Evolutionary conservation across 495 filamentous ascomycete genomes (phyloP).

Genomic region (Aspergillus taichungensis): DNA sequence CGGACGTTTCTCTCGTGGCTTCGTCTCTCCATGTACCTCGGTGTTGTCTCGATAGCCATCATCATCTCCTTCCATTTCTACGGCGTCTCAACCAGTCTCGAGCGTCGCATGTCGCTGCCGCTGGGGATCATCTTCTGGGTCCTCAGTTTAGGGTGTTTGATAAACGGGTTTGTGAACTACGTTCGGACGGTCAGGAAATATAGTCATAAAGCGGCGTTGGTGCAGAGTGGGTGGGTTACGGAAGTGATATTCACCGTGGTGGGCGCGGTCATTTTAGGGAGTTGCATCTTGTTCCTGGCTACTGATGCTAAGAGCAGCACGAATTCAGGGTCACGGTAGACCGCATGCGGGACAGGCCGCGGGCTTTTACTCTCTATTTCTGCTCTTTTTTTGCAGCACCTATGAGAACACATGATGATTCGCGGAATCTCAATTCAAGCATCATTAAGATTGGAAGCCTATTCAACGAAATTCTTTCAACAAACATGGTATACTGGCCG

Average conservation of each 20-base stretch:
- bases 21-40: conserved; percentile 81
- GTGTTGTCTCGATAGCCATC: conserved; percentile 82
- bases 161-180: conserved; percentile 77
- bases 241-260: conserved; percentile 70
- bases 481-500: too few species aligned
- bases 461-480: not conserved
- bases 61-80: conserved; percentile 89
- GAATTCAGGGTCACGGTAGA: not conserved
- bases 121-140: conserved; percentile 86
- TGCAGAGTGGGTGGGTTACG: conserved; percentile 92
- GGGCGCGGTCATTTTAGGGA: conserved; percentile 69
- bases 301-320: conserved; percentile 30
- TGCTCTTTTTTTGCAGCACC: too few species aligned
- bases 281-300: conserved; percentile 61
- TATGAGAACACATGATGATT: too few species aligned
- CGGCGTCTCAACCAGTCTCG: conserved; percentile 54
- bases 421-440: not conserved
- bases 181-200: conserved; percentile 82
- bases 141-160: conserved; percentile 64
- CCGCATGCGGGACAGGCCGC: not conserved
- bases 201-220: conserved; percentile 64
- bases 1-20: conserved; percentile 89
- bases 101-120: conserved; percentile 69
- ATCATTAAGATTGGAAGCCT: not conserved
- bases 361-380: too few species aligned